Base-by-base conservation (phyloP, 2,329 filamentous ascomycete species). In the Aureobasidium sp. region DNA sequence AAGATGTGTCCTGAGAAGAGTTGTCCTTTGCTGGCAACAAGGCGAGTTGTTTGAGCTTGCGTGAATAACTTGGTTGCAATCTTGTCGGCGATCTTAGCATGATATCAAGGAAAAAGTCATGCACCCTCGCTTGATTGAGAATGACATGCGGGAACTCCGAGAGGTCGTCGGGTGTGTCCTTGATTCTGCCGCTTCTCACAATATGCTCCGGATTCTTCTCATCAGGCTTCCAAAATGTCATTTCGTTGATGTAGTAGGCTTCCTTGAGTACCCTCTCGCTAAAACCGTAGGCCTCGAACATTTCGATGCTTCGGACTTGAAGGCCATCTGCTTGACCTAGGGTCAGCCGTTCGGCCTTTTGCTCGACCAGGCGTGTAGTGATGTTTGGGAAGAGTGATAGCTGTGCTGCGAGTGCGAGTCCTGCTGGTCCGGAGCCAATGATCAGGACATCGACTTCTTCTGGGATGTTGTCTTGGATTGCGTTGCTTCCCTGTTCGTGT, bases 201-300 rank as follows among this genome's bases (percentile, higher is more conserved):
- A 64, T 63, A 10, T 44, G n/a, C n/a, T 47, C 62, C 14, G 57
- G 45, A 13, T 44, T 29, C 21, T 16, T 27, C 44, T 25, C 39
- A 29, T 55, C 53, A 29, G 87, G 86, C 64, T 87, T 88, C 77
- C 77, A 79, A 64, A 79, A 79, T 5, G 76, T 76, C 60, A 86
- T 83, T 75, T 87, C 86, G 16, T 87, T 77, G 75, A 88, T 82
- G 68, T 85, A 84, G 68, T 87, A 88, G 11, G 82, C 80, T 66
- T 89, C 86, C 51, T 84, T 85, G 82, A 84, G 85, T 1, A 80
- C 81, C 6, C 81, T 76, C 65, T 89, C 82, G 1, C 78, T 84
- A 61, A 91, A 82, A 0, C 83, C 86, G 66, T 91, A 88, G 54
- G 82, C 85, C 66, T 90, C 85, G 61, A 90, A 83, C 21, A 90